A percentile compares a stretch with the other conserved stretches of the same genome.
Evolutionary conservation across 1,284 basidiomycete species (phyloP).

Genomic region (Cronartium quercuum): DNA sequence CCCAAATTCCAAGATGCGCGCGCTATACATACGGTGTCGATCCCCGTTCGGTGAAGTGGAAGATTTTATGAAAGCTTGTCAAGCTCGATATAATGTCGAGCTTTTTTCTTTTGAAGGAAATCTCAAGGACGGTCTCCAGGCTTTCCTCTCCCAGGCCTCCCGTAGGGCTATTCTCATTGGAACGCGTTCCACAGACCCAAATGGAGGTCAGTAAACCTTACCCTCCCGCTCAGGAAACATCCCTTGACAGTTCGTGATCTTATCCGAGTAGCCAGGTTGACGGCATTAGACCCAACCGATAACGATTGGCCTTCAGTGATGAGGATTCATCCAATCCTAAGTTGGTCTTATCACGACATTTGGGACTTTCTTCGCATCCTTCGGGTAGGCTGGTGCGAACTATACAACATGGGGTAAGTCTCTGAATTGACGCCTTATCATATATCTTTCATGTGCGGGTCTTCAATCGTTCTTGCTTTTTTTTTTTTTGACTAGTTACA

Average conservation of each 20-base stretch:
- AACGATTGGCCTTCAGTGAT: constrained; percentile 80
- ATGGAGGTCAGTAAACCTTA: constrained; percentile 64
- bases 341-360: constrained; percentile 84
- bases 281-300: constrained; percentile 71
- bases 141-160: constrained; percentile 58
- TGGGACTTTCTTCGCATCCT: constrained; percentile 78
- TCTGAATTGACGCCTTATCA: not conserved
- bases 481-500: constrained; percentile 61
- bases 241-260: not conserved
- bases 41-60: constrained; percentile 83
- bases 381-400: constrained; percentile 70
- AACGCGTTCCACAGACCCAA: constrained; percentile 78
- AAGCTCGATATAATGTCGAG: constrained; percentile 67
- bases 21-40: constrained; percentile 82
- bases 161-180: constrained; percentile 80
- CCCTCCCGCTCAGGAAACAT: not conserved
- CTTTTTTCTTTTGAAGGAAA: constrained; percentile 69
- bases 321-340: constrained; percentile 88
- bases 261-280: constrained; percentile 54
- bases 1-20: constrained; percentile 58
- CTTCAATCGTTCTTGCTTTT: not conserved
- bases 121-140: constrained; percentile 73
- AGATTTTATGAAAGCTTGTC: constrained; percentile 66
- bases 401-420: constrained; percentile 84
- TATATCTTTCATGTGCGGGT: not conserved